phyloP scores from a whole-genome alignment of 106 monocot species.

The Dactylorhiza incarnata region DNA sequence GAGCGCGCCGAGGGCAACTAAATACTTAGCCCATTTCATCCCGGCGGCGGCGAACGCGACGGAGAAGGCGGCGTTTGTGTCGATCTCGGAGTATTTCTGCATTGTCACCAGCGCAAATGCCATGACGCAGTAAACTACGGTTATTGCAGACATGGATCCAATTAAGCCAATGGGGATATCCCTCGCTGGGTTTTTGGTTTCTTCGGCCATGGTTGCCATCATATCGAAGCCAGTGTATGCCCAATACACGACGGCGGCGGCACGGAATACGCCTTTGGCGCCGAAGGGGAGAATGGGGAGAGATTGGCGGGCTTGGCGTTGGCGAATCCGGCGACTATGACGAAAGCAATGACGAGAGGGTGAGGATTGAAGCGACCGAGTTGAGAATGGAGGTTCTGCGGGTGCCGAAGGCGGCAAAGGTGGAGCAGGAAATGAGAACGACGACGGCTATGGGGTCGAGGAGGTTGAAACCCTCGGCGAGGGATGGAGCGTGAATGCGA shows the following conservation, averaged over 20 bases:
- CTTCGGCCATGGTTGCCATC: constrained; percentile 32
- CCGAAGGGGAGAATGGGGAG: constrained; percentile 37
- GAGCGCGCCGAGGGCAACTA: constrained; percentile 26
- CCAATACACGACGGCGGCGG: constrained; percentile 63
- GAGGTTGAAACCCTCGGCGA: constrained; percentile 42
- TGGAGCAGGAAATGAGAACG: constrained; percentile 20
- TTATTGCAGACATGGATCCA: constrained; percentile 32
- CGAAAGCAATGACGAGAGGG: constrained; percentile 34
- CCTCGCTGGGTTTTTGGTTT: constrained; percentile 28
- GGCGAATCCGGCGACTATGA: constrained; percentile 27
- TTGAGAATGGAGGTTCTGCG: constrained; percentile 37
- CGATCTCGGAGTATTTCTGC: constrained; percentile 27
- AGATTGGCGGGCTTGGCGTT: constrained; percentile 18
- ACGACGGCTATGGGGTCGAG: constrained; percentile 50
- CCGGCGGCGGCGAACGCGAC: constrained; percentile 19
- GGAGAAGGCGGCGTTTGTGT: constrained; percentile 26
- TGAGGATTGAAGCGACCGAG: constrained; percentile 33
- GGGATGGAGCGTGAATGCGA: constrained; percentile 18
- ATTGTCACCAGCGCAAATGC: constrained; percentile 20
- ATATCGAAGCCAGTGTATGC: constrained; percentile 55
- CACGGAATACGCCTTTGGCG: constrained; percentile 49
- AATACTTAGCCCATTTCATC: constrained; percentile 29
- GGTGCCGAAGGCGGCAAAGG: constrained; percentile 30
- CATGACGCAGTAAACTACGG: constrained; percentile 29
- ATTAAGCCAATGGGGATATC: constrained; percentile 26